These are phyloP conservation scores for Cyberlindnera meyerae DNA, from an alignment of 805 yeast genomes.

Conservation along the genomic window DNA sequence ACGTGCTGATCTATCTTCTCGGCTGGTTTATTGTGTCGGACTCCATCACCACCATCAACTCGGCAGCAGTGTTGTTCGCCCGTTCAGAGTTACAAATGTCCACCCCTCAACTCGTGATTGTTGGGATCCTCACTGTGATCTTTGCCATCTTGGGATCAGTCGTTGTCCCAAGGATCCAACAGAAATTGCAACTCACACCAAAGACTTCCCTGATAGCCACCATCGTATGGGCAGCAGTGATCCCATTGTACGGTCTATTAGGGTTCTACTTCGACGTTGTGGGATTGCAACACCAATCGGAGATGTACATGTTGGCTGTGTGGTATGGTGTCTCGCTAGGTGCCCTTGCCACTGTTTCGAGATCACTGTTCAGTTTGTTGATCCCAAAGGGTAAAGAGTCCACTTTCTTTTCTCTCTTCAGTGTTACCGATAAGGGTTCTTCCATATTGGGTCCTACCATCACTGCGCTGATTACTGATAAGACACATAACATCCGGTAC, in stretches of 20 bases:
- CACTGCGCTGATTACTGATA: slow-evolving; percentile 68
- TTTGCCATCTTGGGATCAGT: slow-evolving; percentile 68
- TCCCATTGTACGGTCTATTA: slow-evolving; percentile 66
- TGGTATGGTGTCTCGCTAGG: slow-evolving; percentile 79
- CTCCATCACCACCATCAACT: slow-evolving; percentile 70
- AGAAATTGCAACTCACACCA: slow-evolving; percentile 37
- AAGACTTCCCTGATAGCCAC: slow-evolving; percentile 46
- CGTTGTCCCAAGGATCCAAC: slow-evolving; percentile 42
- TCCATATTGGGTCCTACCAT: slow-evolving; percentile 69
- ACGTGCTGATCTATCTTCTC: slow-evolving; percentile 57
- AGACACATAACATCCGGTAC: slow-evolving; percentile 68
- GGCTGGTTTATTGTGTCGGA: slow-evolving; percentile 81
- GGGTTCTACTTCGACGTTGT: slow-evolving; percentile 53
- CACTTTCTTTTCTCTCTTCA: slow-evolving; percentile 68
- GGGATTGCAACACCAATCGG: slow-evolving; percentile 60
- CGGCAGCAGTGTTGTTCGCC: slow-evolving; percentile 75
- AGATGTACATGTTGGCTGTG: slow-evolving; percentile 62
- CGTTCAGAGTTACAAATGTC: slow-evolving; percentile 65
- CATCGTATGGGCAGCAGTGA: slow-evolving; percentile 56
- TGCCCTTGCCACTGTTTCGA: slow-evolving; percentile 62
- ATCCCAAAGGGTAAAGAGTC: slow-evolving; percentile 75
- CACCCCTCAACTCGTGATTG: slow-evolving; percentile 56
- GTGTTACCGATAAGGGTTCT: slow-evolving; percentile 78
- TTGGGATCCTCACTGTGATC: slow-evolving; percentile 62
- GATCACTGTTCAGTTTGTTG: slow-evolving; percentile 62